Evolutionary conservation across 306 rosid genomes (phyloP), one percentile per base, ranked within the genome.

Genomic region (Ormosia emarginata): DNA sequence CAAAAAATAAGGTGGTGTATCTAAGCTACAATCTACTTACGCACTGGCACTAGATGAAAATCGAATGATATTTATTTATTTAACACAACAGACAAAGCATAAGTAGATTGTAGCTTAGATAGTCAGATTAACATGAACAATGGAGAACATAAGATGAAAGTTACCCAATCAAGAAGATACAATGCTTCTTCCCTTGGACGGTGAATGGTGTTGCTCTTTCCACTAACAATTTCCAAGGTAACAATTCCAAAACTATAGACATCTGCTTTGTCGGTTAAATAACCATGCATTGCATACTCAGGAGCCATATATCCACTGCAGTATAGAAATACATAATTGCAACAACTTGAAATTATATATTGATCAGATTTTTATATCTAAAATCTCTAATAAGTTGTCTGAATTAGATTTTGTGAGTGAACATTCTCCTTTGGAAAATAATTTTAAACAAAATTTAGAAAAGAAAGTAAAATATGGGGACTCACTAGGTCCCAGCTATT

Each of bases 231-330:
- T 77, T 92, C 97, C 12, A 92, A 80, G 4, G 81, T 81, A 37
- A 92, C 94, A 4, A 92, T 15, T 74, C 92, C 94, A 52, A 86
- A 91, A 71, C 93, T 91, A 52, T 91, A 91, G 5, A 88, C 92
- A 61, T 91, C 93, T 46, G 92, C 92, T 46, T 91, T 90, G 63
- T 91, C 88, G 0, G 91, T 90, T 79, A 91, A 81, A 66, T 91
- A 77, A 24, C 95, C 92, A 39, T 88, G 85, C 86, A 84, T 85
- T 13, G 97, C 94, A 0, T 92, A 89, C 34, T 92, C 91, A 2
- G 92, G 97, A 81, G 94, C 93, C 94, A 92, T 92, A 57, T 92
- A 92, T 57, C 94, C 89, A 37, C 90, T 90, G 56, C 69, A 71
- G 17, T 79, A 61, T 67, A n/a, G 1, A 78, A 7, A 55, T 15